Conservation (phyloP, 1,284 basidiomycete genomes). For the Schizophyllum amplum region DNA sequence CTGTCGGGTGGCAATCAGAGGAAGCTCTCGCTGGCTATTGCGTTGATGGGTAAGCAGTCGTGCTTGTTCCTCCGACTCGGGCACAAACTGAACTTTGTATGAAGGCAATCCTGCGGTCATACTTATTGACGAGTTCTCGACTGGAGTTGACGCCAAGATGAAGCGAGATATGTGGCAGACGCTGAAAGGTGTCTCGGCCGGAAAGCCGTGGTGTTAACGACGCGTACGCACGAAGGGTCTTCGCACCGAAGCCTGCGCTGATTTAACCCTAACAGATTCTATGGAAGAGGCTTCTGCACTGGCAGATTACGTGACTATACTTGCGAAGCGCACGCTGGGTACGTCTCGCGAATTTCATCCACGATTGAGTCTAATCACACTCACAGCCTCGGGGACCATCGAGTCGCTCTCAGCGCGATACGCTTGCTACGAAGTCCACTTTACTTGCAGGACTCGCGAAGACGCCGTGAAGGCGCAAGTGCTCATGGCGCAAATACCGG, state of each 20-base stretch:
- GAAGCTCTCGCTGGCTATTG: conserved; percentile 71
- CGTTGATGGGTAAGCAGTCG: conserved; percentile 51
- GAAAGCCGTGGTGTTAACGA: conserved; percentile 66
- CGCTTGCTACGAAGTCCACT: conserved; percentile 73
- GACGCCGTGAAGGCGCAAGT: conserved; percentile 46
- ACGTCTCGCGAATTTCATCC: background rate
- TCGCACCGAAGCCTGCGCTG: background rate
- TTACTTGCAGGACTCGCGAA: conserved; percentile 56
- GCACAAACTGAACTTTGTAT: conserved; percentile 1
- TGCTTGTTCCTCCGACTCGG: background rate
- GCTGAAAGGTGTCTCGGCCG: conserved; percentile 51
- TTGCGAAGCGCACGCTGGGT: conserved; percentile 42
- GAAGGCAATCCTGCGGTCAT: conserved; percentile 69
- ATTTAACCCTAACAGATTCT: conserved; percentile 23
- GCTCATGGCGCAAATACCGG: conserved; percentile 58
- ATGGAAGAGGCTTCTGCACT: conserved; percentile 63
- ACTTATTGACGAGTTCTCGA: conserved; percentile 79
- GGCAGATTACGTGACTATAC: conserved; percentile 50
- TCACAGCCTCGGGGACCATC: conserved; percentile 51
- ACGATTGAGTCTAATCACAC: too few species aligned
- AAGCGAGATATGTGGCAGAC: conserved; percentile 80
- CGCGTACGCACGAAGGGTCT: conserved; percentile 27
- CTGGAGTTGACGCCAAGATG: conserved; percentile 77
- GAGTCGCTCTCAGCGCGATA: conserved; percentile 56
- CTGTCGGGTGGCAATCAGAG: conserved; percentile 77